Percentiles rank a stretch among this genome's conserved stretches.
Evolutionary conservation across 164 flowering plant species (phyloP).

Genomic region (Stephania japonica): DNA sequence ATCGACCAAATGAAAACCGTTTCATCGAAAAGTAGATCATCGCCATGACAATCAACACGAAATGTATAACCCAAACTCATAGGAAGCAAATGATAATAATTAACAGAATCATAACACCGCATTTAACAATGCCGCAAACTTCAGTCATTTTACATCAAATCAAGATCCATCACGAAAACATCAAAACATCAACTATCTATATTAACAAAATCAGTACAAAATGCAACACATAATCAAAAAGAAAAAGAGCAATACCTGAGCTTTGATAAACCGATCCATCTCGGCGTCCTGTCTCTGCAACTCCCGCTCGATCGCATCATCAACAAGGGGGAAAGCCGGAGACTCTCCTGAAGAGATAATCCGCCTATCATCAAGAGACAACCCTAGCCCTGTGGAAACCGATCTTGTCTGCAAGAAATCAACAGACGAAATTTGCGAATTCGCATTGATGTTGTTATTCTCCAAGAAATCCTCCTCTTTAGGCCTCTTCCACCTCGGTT

Average conservation of each 20-base stretch:
- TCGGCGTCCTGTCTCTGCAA: slow-evolving; percentile 67
- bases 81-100: no score
- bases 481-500: slow-evolving; percentile 43
- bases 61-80: no score
- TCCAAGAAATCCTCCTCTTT: slow-evolving; percentile 71
- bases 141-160: neutral
- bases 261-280: slow-evolving; percentile 63
- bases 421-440: slow-evolving; percentile 59
- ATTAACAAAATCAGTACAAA: neutral
- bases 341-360: slow-evolving; percentile 64
- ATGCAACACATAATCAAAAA: neutral
- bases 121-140: no score
- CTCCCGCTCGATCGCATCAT: slow-evolving; percentile 59
- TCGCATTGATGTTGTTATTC: slow-evolving; percentile 19
- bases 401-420: slow-evolving; percentile 61
- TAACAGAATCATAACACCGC: no score
- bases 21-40: no score
- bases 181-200: neutral
- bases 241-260: slow-evolving; percentile 44
- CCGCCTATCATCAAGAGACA: slow-evolving; percentile 65
- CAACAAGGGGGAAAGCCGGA: slow-evolving; percentile 37
- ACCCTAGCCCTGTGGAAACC: slow-evolving; percentile 82
- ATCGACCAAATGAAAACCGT: neutral
- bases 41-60: no score
- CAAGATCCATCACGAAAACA: neutral